phyloP scores from a whole-genome alignment of 202 grass and related monocot species.

The Zoysia matrella region DNA sequence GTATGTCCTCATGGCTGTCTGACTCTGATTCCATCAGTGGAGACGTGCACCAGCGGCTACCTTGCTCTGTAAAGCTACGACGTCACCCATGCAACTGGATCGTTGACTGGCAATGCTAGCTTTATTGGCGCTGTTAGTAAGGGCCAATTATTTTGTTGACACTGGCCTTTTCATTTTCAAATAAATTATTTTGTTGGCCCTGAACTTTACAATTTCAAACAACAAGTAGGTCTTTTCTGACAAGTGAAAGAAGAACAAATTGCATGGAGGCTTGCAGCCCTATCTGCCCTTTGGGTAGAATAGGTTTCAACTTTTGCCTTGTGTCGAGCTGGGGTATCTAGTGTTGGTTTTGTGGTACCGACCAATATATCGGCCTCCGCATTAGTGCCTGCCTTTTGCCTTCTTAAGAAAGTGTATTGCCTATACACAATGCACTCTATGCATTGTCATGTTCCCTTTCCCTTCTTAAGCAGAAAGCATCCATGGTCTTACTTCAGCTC shows the following conservation, averaged over 20 bases:
- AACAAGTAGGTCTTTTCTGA: neutral
- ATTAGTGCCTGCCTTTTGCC: slow-evolving; percentile 18
- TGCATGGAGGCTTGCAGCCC: neutral
- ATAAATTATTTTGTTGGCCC: neutral
- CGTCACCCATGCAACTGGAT: slow-evolving; percentile 7
- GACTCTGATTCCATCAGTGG: slow-evolving; percentile 6
- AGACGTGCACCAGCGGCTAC: neutral
- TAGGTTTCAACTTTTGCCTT: slow-evolving; percentile 27
- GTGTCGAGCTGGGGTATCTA: slow-evolving; percentile 33
- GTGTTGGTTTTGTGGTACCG: slow-evolving; percentile 48
- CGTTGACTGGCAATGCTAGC: neutral
- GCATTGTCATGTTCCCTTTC: slow-evolving; percentile 9
- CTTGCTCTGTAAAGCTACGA: neutral
- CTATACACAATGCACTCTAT: neutral
- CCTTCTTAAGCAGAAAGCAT: slow-evolving; percentile 37
- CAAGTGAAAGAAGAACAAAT: neutral
- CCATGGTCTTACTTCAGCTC: neutral
- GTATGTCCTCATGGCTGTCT: slow-evolving; percentile 1
- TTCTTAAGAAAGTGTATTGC: slow-evolving; percentile 17
- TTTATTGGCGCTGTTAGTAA: neutral
- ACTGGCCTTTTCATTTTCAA: neutral
- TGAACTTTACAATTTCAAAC: neutral
- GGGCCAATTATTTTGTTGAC: neutral
- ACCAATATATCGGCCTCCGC: neutral
- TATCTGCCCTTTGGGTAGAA: neutral